Evolutionary conservation across 2,329 filamentous ascomycete genomes (phyloP).

Genomic region (Cercospora citrullina): DNA sequence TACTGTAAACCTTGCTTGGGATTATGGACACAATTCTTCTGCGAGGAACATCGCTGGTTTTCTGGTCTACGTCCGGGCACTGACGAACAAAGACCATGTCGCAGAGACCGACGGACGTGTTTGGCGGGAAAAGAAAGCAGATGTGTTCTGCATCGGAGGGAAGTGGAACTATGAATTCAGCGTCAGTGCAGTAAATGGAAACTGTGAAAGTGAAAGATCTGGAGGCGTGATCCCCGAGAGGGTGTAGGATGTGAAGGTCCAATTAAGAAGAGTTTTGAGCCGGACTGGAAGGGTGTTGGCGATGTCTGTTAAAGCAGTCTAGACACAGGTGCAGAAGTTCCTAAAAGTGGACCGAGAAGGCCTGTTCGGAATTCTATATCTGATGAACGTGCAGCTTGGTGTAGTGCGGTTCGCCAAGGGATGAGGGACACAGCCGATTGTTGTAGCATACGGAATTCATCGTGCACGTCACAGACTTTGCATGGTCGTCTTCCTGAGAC

Average conservation of each 20-base stretch:
- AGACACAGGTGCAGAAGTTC: too few relatives aligned
- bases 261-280: too few relatives aligned
- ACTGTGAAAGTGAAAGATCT: conserved; percentile 13
- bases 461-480: background rate
- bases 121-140: conserved; percentile 3
- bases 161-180: conserved; percentile 17
- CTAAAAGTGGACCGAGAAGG: too few relatives aligned
- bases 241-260: background rate
- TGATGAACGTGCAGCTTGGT: too few relatives aligned
- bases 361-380: too few relatives aligned
- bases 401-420: background rate
- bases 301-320: too few relatives aligned
- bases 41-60: conserved; percentile 7
- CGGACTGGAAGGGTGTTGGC: too few relatives aligned
- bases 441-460: too few relatives aligned
- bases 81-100: background rate
- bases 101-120: conserved; percentile 11
- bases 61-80: conserved; percentile 11
- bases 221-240: conserved; percentile 12
- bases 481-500: background rate
- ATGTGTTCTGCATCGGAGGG: conserved; percentile 5
- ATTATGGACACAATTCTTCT: background rate
- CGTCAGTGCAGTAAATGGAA: conserved; percentile 16
- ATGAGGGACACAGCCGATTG: too few relatives aligned
- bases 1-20: background rate